A percentile compares a stretch with the other conserved stretches of the same genome.
Conservation (phyloP, 2,329 filamentous ascomycete genomes). For the Ophiocordyceps australis region DNA sequence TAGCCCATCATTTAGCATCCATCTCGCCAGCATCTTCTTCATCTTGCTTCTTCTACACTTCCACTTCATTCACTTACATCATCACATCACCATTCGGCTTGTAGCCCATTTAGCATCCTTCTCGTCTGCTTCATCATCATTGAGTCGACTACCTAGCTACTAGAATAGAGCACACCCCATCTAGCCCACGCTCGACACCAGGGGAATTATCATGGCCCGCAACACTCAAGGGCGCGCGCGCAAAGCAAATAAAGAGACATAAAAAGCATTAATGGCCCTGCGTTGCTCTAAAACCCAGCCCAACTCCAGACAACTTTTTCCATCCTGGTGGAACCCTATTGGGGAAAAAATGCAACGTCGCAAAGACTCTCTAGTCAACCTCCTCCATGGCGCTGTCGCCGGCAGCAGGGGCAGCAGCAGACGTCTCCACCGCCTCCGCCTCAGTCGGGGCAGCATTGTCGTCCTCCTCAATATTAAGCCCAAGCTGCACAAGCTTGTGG, state of each 20-base stretch:
- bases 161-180: constrained; percentile 21
- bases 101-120: constrained; percentile 15
- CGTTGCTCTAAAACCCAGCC: too few species aligned
- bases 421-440: constrained; percentile 38
- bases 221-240: constrained; percentile 15
- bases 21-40: too few species aligned
- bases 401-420: constrained; percentile 31
- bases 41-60: too few species aligned
- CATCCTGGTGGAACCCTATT: constrained; percentile 19
- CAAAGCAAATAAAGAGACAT: constrained; percentile 7
- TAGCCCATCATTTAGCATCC: too few species aligned
- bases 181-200: constrained; percentile 6
- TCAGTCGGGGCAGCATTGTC: constrained; percentile 49
- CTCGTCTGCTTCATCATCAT: constrained; percentile 21
- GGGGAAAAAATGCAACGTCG: too few species aligned
- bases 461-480: constrained; percentile 90
- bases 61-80: too few species aligned
- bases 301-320: constrained; percentile 25
- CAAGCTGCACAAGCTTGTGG: constrained; percentile 97
- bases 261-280: constrained; percentile 7
- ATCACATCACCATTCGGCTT: too few species aligned
- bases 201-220: too few species aligned
- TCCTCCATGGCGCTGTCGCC: constrained; percentile 98
- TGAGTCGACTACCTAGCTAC: constrained; percentile 14
- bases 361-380: constrained; percentile 64